Base-by-base conservation (phyloP, 2,329 filamentous ascomycete species). In the Aspergillus felis region DNA sequence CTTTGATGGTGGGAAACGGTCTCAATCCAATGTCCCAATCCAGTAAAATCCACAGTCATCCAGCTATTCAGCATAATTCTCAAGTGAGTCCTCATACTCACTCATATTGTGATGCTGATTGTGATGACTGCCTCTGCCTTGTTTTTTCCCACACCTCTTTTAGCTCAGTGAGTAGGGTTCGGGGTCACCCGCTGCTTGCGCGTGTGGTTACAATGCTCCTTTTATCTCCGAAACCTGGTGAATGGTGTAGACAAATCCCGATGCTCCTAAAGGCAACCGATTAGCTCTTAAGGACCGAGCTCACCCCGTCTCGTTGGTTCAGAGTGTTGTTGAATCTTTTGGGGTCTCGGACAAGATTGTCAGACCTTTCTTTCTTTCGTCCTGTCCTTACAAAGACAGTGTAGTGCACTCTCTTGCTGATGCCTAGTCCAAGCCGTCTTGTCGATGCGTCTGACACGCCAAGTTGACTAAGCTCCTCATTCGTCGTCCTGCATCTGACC, bases 141-240 rank as follows among this genome's bases (percentile, higher is more conserved):
- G 44, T 32, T 35, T 51, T 35, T 29, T n/a, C 6, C 32, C 32
- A 38, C 32, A 35, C 32, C 32, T 6, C 25, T 49, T 42, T 46
- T 50, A 12, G 24, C 41, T 48, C 28, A 10, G 44, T 52, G 25
- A 47, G 44, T 42, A 12, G 27, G 25, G 32, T 49, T 56, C 56
- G 53, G 54, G 59, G 59, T 61, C 59, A 61, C 49, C 57, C 59
- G 59, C 57, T 56, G 55, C 54, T 55, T 29, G 54, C 59, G 57
- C 57, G 59, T 61, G 59, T 59, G 59, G 59, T 61, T 59, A 47
- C 54, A 59, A 48, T 41, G 52, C 51, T 48, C 55, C 55, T 55
- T 44, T 46, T 20, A 38, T 22, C 14, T 46, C 24, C 17, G 54
- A 25, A 51, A 50, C 20, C 28, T 44, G 6, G 17, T 8, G 38